Conservation (phyloP, 768 basidiomycete species). For the Tylopilus sp. region DNA sequence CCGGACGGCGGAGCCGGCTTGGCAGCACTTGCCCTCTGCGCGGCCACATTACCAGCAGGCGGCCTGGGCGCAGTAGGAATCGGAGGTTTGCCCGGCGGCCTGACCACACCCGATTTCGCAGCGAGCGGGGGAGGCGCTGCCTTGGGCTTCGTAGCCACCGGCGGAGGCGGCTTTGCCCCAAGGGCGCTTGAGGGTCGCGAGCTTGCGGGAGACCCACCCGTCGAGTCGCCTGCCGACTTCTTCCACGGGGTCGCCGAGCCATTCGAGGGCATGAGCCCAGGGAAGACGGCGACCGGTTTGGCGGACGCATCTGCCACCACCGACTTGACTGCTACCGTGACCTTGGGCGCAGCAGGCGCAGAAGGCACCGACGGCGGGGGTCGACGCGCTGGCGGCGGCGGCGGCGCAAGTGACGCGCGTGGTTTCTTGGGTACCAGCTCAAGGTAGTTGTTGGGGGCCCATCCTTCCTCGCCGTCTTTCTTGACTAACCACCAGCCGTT, state of each 20-base stretch:
- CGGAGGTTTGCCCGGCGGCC: constrained; percentile 56
- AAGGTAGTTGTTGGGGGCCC: constrained; percentile 94
- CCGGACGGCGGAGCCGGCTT: constrained; percentile 46
- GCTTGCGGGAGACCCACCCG: constrained; percentile 37
- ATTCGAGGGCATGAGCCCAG: constrained; percentile 65
- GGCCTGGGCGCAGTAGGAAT: constrained; percentile 58
- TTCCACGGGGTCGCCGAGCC: constrained; percentile 76
- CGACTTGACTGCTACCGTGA: constrained; percentile 38
- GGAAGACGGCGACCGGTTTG: constrained; percentile 80
- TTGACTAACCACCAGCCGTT: constrained; percentile 99
- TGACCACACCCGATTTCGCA: constrained; percentile 50
- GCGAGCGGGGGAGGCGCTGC: constrained; percentile 54
- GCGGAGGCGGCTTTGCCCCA: constrained; percentile 53
- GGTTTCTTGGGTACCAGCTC: constrained; percentile 72
- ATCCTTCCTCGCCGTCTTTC: constrained; percentile 79
- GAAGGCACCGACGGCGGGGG: constrained; percentile 43
- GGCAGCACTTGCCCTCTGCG: constrained; percentile 38
- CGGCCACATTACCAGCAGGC: constrained; percentile 32
- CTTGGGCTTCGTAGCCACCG: constrained; percentile 64
- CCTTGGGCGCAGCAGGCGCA: constrained; percentile 33
- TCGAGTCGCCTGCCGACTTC: constrained; percentile 41
- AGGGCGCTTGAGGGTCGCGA: constrained; percentile 53
- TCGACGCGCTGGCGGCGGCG: constrained; percentile 58
- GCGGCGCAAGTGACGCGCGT: constrained; percentile 61
- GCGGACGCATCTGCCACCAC: constrained; percentile 58